Conservation (phyloP, 192 early-diverging fungal species). For the Umbelopsis vinacea region DNA sequence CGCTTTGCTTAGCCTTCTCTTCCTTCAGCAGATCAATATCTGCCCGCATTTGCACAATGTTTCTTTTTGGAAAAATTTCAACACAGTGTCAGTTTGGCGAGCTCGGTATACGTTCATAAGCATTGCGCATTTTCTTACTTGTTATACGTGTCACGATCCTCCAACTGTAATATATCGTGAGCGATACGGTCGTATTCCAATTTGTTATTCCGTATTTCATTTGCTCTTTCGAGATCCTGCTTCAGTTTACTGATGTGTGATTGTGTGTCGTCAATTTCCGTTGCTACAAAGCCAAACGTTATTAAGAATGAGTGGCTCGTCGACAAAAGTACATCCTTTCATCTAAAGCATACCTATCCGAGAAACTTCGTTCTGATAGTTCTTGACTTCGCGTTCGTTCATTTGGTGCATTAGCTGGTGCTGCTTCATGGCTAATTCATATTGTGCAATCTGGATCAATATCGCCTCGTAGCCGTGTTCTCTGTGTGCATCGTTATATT, state of each 20-base stretch:
- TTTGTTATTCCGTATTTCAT: constrained; percentile 49
- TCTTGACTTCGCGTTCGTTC: constrained; percentile 50
- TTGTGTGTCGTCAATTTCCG: constrained; percentile 38
- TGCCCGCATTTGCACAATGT: constrained; percentile 29
- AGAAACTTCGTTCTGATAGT: constrained; percentile 44
- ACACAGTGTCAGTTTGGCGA: not conserved
- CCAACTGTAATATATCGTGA: constrained; percentile 47
- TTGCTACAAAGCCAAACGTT: constrained; percentile 23
- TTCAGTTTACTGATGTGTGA: constrained; percentile 51
- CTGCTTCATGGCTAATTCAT: constrained; percentile 49
- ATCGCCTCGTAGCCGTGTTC: constrained; percentile 39
- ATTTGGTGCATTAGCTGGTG: constrained; percentile 57
- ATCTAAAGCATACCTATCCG: constrained; percentile 39
- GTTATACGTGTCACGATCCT: constrained; percentile 32
- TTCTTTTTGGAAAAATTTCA: constrained; percentile 19
- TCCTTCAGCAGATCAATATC: constrained; percentile 39
- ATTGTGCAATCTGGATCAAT: constrained; percentile 47
- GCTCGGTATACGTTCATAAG: not conserved
- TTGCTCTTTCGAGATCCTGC: constrained; percentile 46
- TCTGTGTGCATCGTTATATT: constrained; percentile 5
- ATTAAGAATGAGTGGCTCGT: not conserved
- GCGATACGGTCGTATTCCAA: constrained; percentile 62
- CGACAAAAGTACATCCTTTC: no score
- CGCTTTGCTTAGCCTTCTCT: constrained; percentile 33
- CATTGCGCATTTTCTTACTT: constrained; percentile 29